phyloP scores from a whole-genome alignment of 73 alveolate species.

The Durusdinium trenchii region DNA sequence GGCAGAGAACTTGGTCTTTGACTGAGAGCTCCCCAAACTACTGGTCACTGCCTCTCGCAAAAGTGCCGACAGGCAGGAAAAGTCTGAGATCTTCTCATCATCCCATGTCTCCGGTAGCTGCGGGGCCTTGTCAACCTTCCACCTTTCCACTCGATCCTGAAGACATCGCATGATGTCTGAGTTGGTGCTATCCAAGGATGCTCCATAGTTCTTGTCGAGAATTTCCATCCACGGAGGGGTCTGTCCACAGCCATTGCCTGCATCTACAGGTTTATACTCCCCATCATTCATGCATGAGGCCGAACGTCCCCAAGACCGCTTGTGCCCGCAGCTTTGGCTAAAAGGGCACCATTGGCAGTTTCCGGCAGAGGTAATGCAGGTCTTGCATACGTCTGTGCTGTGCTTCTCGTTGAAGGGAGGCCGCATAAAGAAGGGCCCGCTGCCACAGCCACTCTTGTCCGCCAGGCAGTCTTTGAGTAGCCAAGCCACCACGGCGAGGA shows the following conservation, averaged over 20 bases:
- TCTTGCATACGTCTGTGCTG: constrained; percentile 32
- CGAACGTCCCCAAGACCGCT: constrained; percentile 13
- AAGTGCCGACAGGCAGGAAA: constrained; percentile 15
- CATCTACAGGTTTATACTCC: constrained; percentile 13
- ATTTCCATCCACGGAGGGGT: constrained; percentile 20
- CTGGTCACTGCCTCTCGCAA: constrained; percentile 18
- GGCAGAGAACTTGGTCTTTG: not conserved
- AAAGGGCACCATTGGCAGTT: constrained; percentile 49
- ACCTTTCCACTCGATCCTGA: constrained; percentile 19
- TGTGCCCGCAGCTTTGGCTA: constrained; percentile 34
- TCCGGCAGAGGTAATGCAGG: not conserved
- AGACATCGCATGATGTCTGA: constrained; percentile 26
- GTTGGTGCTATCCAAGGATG: not conserved
- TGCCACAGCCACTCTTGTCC: not conserved
- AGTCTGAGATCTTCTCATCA: not conserved
- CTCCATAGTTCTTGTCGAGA: not conserved
- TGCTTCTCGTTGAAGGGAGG: constrained; percentile 39
- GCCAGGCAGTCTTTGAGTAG: too few species aligned
- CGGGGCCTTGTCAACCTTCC: not conserved
- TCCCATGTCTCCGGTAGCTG: not conserved
- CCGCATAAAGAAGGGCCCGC: not conserved
- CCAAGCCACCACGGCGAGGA: too few species aligned
- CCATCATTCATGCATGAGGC: not conserved
- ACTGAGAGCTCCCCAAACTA: not conserved
- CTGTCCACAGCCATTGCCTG: constrained; percentile 40